A percentile compares a stretch with the other conserved stretches of the same genome.
Conservation (phyloP, 106 monocot genomes). For the Acorus calamus region DNA sequence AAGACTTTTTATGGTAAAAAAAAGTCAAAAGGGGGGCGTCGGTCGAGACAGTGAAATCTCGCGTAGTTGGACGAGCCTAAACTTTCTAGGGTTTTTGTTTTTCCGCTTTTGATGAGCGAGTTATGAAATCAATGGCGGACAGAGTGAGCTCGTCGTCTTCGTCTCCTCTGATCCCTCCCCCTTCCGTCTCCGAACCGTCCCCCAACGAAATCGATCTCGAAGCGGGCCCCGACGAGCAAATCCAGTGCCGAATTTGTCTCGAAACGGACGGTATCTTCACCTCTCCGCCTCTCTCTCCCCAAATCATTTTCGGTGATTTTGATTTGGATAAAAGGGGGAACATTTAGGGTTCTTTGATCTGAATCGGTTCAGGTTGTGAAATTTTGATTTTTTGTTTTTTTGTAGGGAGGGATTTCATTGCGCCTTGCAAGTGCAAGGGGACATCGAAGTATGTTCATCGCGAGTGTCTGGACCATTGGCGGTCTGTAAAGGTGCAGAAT, state of each 20-base stretch:
- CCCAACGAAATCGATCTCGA: conserved; percentile 46
- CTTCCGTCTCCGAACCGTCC: not conserved
- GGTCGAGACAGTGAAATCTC: too few relatives aligned
- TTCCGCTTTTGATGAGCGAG: too few relatives aligned
- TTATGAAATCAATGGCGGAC: too few relatives aligned
- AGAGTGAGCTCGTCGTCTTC: not conserved
- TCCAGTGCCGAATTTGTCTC: conserved; percentile 79
- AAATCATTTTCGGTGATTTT: too few relatives aligned
- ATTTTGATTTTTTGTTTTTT: not conserved
- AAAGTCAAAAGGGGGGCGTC: too few relatives aligned
- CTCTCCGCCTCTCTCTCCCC: not conserved
- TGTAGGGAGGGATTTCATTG: conserved; percentile 72
- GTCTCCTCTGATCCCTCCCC: conserved; percentile 22
- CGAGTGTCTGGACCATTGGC: conserved; percentile 67
- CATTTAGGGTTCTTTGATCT: too few relatives aligned
- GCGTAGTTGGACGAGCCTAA: too few relatives aligned
- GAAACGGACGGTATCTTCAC: conserved; percentile 38
- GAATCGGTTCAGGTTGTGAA: too few relatives aligned
- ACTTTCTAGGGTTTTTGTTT: too few relatives aligned
- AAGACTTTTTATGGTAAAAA: too few relatives aligned
- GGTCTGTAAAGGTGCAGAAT: conserved; percentile 40
- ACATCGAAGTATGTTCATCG: conserved; percentile 73
- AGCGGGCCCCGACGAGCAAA: conserved; percentile 46
- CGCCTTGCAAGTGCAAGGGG: conserved; percentile 80
- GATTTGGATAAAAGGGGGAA: too few relatives aligned